Base-by-base conservation (phyloP, 1,139 yeast species). In the Pichia cactophila region DNA sequence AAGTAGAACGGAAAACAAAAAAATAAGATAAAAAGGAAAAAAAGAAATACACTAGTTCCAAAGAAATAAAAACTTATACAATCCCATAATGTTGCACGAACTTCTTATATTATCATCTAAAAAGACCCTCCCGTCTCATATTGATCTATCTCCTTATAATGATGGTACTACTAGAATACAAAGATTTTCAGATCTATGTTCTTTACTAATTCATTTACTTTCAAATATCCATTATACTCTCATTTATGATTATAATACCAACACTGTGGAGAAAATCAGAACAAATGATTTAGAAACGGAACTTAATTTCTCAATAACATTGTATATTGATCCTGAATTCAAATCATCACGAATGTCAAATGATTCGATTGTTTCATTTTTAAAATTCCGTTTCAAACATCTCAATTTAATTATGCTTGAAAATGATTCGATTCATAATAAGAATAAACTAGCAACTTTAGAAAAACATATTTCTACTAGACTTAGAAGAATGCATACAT, bases 401-500 rank as follows among this genome's bases (percentile, higher is more conserved):
- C 44, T 63, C 33, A 63, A 59, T 50, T 51, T 57, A 7, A 53
- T 54, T 4, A 50, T 61, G 26, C 38, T 52, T 1, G 16, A 37
- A 4, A 29, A 57, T 9, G 10, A 38, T 9, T 12, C 23, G 23
- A 23, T 16, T 23, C 37, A 52, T 26, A 51, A 53, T 42, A 4
- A n/a, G n/a, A 28, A 23, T 17, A 42, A 50, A 2, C 43, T 58
- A n/a, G 28, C 35, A 12, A 40, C 38, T 1, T 50, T 57, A 11
- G 11, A 28, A 11, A 20, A 41, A 0, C 44, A 54, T 33, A 4
- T 50, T 2, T 20, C 41, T 31, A 45, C 51, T 28, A 42, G 85
- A 54, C 68, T 78, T 40, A 57, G 71, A 6, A 63, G 85, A 53
- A 74, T 80, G 52, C 74, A 75, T 57, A 70, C 78, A 3, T 80